Evolutionary conservation across 345 rosid species (phyloP), one percentile per base, ranked within the genome.

Genomic region (Psidium friedrichsthalianum): DNA sequence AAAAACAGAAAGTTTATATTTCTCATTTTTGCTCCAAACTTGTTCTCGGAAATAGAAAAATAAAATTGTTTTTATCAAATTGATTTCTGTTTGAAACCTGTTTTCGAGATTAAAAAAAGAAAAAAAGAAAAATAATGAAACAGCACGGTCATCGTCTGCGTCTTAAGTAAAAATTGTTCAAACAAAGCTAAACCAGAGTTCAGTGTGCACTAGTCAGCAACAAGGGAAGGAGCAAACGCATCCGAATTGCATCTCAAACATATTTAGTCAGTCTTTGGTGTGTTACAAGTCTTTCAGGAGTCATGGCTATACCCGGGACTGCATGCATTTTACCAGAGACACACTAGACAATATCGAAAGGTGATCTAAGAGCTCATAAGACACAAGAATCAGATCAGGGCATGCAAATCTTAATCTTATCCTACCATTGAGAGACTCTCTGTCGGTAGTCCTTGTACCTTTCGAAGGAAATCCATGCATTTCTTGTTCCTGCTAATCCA

Each of bases 151-250:
- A 47, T 47, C 51, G 11, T 47, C 8, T 2, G 51, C 11, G 11
- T 5, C 5, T 11, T 2, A 6, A n/a, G 36, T 12, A n/a, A n/a
- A 58, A 2, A 2, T 25, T 0, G 8, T n/a, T n/a, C 32, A n/a
- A n/a, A 58, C 69, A 58, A 12, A n/a, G n/a, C 69, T 58, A 58
- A 57, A n/a, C 14, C 69, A 58, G 3, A n/a, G 69, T 58, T 58
- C 29, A 25, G 69, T n/a, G 18, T 58, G 27, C 69, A n/a, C 32
- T 12, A 11, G 16, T n/a, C 69, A 5, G 32, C 69, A 58, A 58
- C 27, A 58, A 58, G 6, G 5, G 69, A n/a, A 58, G 69, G 69
- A 58, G 27, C 32, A 58, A 58, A 58, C 12, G 18, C 69, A 58
- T 58, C 8, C 13, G 4, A n/a, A 58, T 58, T n/a, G 69, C 32